Base-by-base conservation (phyloP, 2,329 filamentous ascomycete genomes). In the Arthroderma sp. region DNA sequence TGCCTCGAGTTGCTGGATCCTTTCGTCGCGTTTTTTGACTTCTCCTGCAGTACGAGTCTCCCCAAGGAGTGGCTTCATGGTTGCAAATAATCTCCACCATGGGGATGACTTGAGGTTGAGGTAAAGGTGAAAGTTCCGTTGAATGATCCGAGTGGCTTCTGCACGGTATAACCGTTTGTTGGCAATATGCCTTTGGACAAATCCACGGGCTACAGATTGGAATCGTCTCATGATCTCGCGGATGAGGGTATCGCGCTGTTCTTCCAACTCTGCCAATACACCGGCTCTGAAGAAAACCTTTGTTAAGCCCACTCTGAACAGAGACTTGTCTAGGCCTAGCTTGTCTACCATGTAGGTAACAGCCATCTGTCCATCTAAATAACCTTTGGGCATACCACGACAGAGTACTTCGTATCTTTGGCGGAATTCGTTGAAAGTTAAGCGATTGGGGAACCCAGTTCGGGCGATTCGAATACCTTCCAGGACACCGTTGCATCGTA, bases 401-500 rank as follows among this genome's bases (percentile, higher is more conserved):
- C 91, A 97, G 5, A 98, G 81, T 5, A 98, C 91, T 69, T 97
- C 93, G 70, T 98, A 98, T 61, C 93, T 85, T 66, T 94, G 88
- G 56, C 93, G 84, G 74, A 98, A 98, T 68, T 98, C 94, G 2
- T 87, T 81, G 69, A 98, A 98, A 0, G 88, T 81, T 33, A 98
- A 78, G 63, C 93, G 81, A 68, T 98, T 98, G 54, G 93, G 93
- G 70, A 98, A 98, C 23, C 93, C 93, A 4, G 94, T 98, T 49
- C 93, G 84, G 23, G 93, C 93, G 71, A 98, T 98, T 60, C 93
- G 83, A 67, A 98, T 98, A 61, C 93, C 93, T 74, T 98, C 93
- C n/a, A 98, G 79, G 2, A 98, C 93, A 86, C 93, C 93, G 69
- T 98, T 98, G 74, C 93, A 98, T 55, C 93, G 84, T n/a, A 98